Evolutionary conservation across 148 eudicot species (phyloP), one percentile per base, ranked within the genome.

Genomic region (Talinum fruticosum): DNA sequence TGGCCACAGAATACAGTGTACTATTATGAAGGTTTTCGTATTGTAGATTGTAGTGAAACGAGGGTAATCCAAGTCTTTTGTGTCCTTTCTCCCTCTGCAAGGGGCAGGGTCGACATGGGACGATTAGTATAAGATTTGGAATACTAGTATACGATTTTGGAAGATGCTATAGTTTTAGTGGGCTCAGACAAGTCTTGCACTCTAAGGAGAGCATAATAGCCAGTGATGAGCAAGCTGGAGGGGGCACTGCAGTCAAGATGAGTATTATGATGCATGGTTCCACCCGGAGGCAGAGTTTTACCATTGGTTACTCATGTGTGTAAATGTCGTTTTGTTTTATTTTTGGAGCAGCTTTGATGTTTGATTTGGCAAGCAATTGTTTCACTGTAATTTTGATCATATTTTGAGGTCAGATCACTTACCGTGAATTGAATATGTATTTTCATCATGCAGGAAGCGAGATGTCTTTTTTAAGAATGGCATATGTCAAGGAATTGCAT

Each of bases 381-480:
- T 8, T 7, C 51, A 72, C n/a, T 6, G 47, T 49, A 49, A 23
- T 78, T 24, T 28, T 34, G 59, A 44, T 73, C 73, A 28, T 30
- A 54, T 26, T 76, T 74, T 32, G 75, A 49, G 59, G 15, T 54
- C 14, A 54, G 23, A 34, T 73, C 45, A 8, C 57, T 81, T 77
- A n/a, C 23, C 24, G 0, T 47, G 24, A 69, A n/a, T 44, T 8
- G 34, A 36, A 45, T 13, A 30, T 62, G n/a, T 28, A 57, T 78
- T 66, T 21, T 15, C 36, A 79, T 79, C 29, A 24, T 89, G 90
- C 89, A 96, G 99, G 99, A 78, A 96, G 99, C 77, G 97, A 93
- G 83, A 93, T 96, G 72, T 89, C 92, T 93, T 91, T 79, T 96
- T 88, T 83, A 96, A 90, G 84, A 96, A 96, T 82, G 99, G 99